Base-by-base conservation (phyloP, 2,329 filamentous ascomycete species). In the Lomentospora prolificans region DNA sequence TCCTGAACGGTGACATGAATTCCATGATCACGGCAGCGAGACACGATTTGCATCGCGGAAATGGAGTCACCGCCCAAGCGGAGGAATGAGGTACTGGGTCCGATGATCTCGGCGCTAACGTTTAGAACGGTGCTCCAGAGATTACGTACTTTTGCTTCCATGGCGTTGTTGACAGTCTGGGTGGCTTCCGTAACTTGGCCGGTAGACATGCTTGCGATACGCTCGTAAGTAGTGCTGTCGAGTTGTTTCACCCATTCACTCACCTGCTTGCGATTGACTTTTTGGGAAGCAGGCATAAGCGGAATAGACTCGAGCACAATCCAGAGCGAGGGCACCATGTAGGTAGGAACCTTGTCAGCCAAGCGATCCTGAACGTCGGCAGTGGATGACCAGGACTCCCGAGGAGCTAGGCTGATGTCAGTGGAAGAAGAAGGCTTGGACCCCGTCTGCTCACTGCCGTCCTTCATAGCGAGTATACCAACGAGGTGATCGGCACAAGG, bases 61-160 rank as follows among this genome's bases (percentile, higher is more conserved):
- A 76, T 74, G 7, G 73, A 75, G 50, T 76, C 73, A 2, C 74
- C 74, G 2, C 74, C 73, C 0, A 74, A 61, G 3, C 61, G 60
- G 14, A 73, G 64, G 53, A 76, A 75, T 50, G 66, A 66, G 33
- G 66, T 62, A 12, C 67, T 64, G 0, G 64, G 53, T 0, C 65
- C 61, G 24, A 71, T 61, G 2, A 67, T 60, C 0, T 63, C 62
- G 0, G 64, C 57, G 0, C 66, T 57, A 3, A 73, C 58, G 51
- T 72, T 69, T 6, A 78, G 66, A 0, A 75, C 65, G 17, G 68
- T 63, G 1, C 70, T 66, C 69, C 72, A 77, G n/a, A 75, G 66
- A 1, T 48, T 19, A 4, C 60, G 61, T 62, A 61, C 28, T 57
- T 53, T 2, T 27, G 50, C 10, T 58, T 65, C 17, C 31, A 9